phyloP scores from a whole-genome alignment of 1,284 basidiomycete species.

The Anthracocystis panici-leucophaei region DNA sequence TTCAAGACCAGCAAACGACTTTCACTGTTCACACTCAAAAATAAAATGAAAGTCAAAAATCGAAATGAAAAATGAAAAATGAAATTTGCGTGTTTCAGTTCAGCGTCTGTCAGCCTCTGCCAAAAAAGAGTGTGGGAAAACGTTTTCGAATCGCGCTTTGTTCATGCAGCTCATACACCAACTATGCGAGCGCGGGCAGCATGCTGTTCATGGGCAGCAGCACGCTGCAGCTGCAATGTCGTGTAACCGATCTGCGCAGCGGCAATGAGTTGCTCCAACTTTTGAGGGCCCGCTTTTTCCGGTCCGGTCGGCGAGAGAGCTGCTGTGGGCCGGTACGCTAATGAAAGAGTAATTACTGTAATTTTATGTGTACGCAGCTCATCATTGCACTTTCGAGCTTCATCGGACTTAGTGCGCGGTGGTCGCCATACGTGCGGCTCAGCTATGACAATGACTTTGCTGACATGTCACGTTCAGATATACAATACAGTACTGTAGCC shows the following conservation, averaged over 20 bases:
- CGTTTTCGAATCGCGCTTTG: slow-evolving; percentile 1
- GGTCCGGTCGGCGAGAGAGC: not conserved
- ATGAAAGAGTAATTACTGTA: no score
- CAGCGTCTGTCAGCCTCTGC: not conserved
- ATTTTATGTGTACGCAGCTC: no score
- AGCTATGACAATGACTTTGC: no score
- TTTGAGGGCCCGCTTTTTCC: not conserved
- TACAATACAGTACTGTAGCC: no score
- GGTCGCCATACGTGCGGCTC: not conserved
- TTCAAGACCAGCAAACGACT: no score
- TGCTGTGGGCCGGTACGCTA: not conserved
- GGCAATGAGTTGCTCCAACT: not conserved
- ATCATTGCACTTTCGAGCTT: not conserved
- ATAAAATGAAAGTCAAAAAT: not conserved
- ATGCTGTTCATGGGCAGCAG: not conserved
- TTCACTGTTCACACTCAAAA: no score
- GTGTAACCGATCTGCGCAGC: no score
- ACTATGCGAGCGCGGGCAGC: slow-evolving; percentile 3
- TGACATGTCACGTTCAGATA: no score
- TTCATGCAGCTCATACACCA: not conserved
- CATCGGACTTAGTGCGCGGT: not conserved
- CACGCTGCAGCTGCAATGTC: not conserved
- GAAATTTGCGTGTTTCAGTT: not conserved
- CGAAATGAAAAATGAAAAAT: not conserved
- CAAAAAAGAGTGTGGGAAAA: slow-evolving; percentile 4